Evolutionary conservation across 1,139 yeast species (phyloP), one percentile per base, ranked within the genome.

Genomic region (Magnusiomyces sp.): DNA sequence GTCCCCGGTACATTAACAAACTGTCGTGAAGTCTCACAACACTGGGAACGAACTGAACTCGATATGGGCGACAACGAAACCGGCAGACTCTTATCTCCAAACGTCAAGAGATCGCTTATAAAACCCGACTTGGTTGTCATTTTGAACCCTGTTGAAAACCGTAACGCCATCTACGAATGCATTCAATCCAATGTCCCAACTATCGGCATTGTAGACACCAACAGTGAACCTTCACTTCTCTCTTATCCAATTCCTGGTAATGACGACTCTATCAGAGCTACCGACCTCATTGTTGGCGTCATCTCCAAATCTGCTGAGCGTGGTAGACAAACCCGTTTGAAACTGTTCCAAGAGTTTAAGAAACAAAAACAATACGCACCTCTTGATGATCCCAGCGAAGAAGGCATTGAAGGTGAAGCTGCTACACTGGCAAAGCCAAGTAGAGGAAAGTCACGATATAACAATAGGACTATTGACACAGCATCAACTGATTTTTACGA

Each of bases 221-320:
- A 92, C 66, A 81, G 84, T 68, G 97, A 92, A 64, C 95, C 97
- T 17, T 78, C 88, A 7, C 70, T 84, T 58, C 84, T 92, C 51
- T 87, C 96, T 1, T 92, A 92, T 66, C 95, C 97, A 47, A 86
- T 92, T 58, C 97, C 98, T 27, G 95, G 95, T 55, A 92, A 92
- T 63, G 97, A 92, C 66, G 97, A 90, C 65, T 83, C 95, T n/a
- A 71, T 80, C 53, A 78, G 98, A 64, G 79, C 95, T 13, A 80
- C 84, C 3, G 83, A 85, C 57, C 72, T 92, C 59, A 76, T 92
- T 62, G 72, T 80, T 50, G 97, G 98, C 54, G 81, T 90, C 17
- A 73, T 92, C 58, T 82, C 95, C 20, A 81, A 77, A 62, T 89
- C 97, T 16, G 97, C 95, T 27, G 81, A 84, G 64, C 75, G 74